These are phyloP conservation scores for Boletus tomentosulus DNA, from an alignment of 768 basidiomycete genomes.

Conservation along the genomic window DNA sequence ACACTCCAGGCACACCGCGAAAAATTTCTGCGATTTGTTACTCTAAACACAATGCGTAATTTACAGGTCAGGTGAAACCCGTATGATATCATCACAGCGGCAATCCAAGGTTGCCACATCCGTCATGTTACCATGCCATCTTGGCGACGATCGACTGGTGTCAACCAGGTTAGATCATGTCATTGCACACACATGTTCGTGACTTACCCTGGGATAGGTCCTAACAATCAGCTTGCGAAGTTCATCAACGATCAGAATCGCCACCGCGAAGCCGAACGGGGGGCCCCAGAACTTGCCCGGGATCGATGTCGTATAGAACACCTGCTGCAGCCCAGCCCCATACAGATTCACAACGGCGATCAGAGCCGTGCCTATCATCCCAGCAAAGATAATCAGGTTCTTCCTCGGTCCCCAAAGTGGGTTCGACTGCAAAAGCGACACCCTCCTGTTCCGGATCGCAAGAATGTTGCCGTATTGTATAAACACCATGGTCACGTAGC, in stretches of 20 bases:
- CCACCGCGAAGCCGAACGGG: constrained; percentile 42
- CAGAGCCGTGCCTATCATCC: constrained; percentile 39
- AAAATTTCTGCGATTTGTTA: not conserved
- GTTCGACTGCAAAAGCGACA: constrained; percentile 41
- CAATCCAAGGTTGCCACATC: not conserved
- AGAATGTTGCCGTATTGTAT: constrained; percentile 42
- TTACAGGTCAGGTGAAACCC: too few species aligned
- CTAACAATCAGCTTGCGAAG: constrained; percentile 42
- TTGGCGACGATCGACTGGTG: constrained; percentile 35
- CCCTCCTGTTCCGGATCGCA: constrained; percentile 41
- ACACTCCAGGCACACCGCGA: not conserved
- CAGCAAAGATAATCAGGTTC: constrained; percentile 36
- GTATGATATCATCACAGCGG: too few species aligned
- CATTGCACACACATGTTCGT: not conserved
- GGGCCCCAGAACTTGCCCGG: constrained; percentile 47
- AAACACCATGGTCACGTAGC: constrained; percentile 47
- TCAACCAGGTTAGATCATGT: constrained; percentile 5
- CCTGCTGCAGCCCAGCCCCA: constrained; percentile 39
- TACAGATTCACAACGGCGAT: constrained; percentile 43
- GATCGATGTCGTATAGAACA: constrained; percentile 42
- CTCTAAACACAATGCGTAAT: too few species aligned
- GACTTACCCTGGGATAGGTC: constrained; percentile 38
- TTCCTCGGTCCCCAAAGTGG: constrained; percentile 44
- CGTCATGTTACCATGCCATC: constrained; percentile 33
- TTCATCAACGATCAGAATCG: constrained; percentile 41